These are phyloP conservation scores for Xylaria sp. DNA, from an alignment of 2,329 filamentous ascomycete species.

Conservation along the genomic window DNA sequence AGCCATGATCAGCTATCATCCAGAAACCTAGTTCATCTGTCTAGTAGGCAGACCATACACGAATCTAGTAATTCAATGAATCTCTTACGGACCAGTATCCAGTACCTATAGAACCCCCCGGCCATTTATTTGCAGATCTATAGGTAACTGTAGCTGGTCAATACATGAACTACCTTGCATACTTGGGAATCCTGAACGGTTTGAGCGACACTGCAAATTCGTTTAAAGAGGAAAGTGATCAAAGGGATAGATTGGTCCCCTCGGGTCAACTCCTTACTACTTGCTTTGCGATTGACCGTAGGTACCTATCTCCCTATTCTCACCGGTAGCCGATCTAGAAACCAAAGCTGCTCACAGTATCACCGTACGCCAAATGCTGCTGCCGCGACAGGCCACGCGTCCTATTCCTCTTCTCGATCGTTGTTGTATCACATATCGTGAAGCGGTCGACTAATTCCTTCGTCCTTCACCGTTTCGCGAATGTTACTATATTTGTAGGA, in stretches of 20 bases:
- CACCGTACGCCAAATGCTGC: not conserved
- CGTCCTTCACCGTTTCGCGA: not conserved
- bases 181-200: not conserved
- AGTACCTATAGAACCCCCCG: not conserved
- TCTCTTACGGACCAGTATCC: not conserved
- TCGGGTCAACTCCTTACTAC: no score
- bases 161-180: not conserved
- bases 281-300: no score
- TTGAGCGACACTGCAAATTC: not conserved
- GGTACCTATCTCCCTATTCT: not conserved
- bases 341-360: not conserved
- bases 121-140: not conserved
- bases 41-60: not conserved
- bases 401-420: not conserved
- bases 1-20: not conserved
- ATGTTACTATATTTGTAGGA: not conserved
- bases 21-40: not conserved
- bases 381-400: not conserved
- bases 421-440: slow-evolving; percentile 11
- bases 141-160: not conserved
- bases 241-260: not conserved
- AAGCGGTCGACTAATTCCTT: not conserved
- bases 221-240: not conserved
- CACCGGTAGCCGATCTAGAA: not conserved
- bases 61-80: not conserved